These are phyloP conservation scores for Anisodus tanguticus DNA, from an alignment of 257 asterid genomes.

Conservation along the genomic window DNA sequence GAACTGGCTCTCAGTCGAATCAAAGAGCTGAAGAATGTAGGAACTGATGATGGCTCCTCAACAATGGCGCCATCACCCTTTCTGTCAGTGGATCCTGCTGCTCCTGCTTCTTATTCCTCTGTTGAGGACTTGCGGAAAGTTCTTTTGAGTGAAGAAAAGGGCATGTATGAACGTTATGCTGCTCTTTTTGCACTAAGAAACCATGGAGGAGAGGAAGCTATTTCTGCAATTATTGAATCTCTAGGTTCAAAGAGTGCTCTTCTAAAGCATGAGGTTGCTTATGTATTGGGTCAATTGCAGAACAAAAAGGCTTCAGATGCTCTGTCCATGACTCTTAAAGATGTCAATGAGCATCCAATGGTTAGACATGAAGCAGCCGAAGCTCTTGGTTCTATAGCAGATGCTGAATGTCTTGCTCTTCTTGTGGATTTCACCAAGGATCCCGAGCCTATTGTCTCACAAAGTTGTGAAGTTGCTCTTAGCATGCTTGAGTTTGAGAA, in stretches of 20 bases:
- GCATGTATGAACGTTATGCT: slow-evolving; percentile 91
- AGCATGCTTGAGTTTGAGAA: slow-evolving; percentile 86
- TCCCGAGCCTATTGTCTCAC: slow-evolving; percentile 86
- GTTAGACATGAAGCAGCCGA: slow-evolving; percentile 99
- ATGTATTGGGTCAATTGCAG: slow-evolving; percentile 94
- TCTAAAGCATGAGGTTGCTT: slow-evolving; percentile 91
- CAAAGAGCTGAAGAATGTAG: slow-evolving; percentile 57
- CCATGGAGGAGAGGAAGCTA: slow-evolving; percentile 74
- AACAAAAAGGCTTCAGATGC: slow-evolving; percentile 88
- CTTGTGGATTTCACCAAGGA: slow-evolving; percentile 79
- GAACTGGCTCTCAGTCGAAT: slow-evolving; percentile 94
- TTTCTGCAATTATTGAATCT: slow-evolving; percentile 80
- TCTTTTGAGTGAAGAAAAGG: slow-evolving; percentile 66
- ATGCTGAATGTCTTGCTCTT: slow-evolving; percentile 60
- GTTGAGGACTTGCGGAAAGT: slow-evolving; percentile 55
- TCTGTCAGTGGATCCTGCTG: slow-evolving; percentile 95
- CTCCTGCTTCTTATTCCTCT: slow-evolving; percentile 77
- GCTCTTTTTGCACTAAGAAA: slow-evolving; percentile 97
- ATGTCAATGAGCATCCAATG: slow-evolving; percentile 88
- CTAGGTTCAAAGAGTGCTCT: slow-evolving; percentile 87
- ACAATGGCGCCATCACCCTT: slow-evolving; percentile 68
- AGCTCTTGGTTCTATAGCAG: slow-evolving; percentile 98
- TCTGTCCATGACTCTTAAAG: slow-evolving; percentile 67
- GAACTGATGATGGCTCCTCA: slow-evolving; percentile 30
- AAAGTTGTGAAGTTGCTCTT: slow-evolving; percentile 99